Evolutionary conservation across 768 basidiomycete genomes (phyloP).

Genomic region (Candolleomyces eurysporus): DNA sequence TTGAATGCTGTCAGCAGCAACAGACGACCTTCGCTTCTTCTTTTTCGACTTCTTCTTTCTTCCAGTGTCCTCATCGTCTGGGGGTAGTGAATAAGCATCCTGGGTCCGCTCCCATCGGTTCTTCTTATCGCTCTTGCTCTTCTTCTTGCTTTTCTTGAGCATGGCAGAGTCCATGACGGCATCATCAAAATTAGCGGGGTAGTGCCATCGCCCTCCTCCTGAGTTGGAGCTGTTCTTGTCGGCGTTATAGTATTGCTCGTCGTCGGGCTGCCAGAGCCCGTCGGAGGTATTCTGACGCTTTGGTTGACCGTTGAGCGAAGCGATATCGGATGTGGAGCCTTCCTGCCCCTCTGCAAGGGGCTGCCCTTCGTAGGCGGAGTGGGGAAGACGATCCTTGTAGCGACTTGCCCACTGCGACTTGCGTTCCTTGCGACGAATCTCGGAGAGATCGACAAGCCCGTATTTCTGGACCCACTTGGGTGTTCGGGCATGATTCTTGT

Average conservation of each 20-base stretch:
- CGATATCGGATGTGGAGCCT: constrained; percentile 40
- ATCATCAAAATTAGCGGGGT: constrained; percentile 83
- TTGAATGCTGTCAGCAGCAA: constrained; percentile 32
- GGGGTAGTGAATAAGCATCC: constrained; percentile 67
- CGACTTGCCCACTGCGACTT: constrained; percentile 86
- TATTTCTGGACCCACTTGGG: constrained; percentile 93
- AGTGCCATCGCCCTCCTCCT: constrained; percentile 68
- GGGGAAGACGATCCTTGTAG: constrained; percentile 77
- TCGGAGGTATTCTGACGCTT: constrained; percentile 41
- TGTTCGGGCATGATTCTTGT: constrained; percentile 89
- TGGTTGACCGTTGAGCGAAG: constrained; percentile 30
- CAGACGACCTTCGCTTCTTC: constrained; percentile 52
- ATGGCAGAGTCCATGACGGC: constrained; percentile 34
- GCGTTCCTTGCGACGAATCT: constrained; percentile 72
- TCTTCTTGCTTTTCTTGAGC: constrained; percentile 50
- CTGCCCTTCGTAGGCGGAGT: constrained; percentile 68
- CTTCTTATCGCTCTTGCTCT: constrained; percentile 70
- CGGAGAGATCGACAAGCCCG: constrained; percentile 81
- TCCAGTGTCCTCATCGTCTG: constrained; percentile 33
- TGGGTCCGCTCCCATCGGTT: constrained; percentile 86
- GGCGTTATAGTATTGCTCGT: constrained; percentile 70
- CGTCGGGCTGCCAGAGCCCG: constrained; percentile 70
- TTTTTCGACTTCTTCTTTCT: constrained; percentile 62
- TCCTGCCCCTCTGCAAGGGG: constrained; percentile 81
- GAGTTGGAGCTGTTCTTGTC: constrained; percentile 39